Evolutionary conservation across 495 filamentous ascomycete species (phyloP).

Genomic region (Penicillium simplicissimum): DNA sequence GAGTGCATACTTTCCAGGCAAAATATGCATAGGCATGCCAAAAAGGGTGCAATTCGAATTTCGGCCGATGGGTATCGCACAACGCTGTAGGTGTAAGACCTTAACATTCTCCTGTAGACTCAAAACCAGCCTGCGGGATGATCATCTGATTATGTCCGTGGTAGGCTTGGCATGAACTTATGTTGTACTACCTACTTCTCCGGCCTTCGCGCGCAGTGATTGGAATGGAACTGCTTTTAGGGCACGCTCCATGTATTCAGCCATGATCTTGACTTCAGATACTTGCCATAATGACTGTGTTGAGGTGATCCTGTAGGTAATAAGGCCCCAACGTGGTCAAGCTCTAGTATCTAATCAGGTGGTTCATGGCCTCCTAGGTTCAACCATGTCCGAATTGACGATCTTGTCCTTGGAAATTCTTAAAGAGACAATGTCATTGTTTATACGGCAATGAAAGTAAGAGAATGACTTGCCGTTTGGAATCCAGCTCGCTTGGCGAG

Average conservation of each 20-base stretch:
- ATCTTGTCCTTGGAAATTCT: not conserved
- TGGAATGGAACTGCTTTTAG: too few species aligned
- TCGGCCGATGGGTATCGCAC: not conserved
- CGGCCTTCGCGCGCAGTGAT: not conserved
- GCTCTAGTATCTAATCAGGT: not conserved
- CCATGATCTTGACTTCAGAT: too few species aligned
- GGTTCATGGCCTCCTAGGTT: not conserved
- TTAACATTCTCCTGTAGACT: not conserved
- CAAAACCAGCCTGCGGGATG: not conserved
- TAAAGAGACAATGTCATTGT: not conserved
- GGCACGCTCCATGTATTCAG: too few species aligned
- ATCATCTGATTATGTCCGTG: not conserved
- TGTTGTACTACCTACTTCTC: not conserved
- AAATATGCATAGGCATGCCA: conserved; percentile 6
- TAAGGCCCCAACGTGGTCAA: not conserved
- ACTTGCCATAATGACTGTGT: too few species aligned
- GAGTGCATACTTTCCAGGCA: conserved; percentile 18
- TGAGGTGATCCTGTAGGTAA: too few species aligned
- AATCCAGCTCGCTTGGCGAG: conserved; percentile 16
- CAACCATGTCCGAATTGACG: not conserved
- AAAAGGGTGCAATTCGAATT: not conserved
- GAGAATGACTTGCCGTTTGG: not conserved
- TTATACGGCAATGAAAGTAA: not conserved
- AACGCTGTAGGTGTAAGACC: not conserved
- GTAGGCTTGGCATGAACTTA: not conserved